A percentile compares a stretch with the other conserved stretches of the same genome.
These are phyloP conservation scores for Bretschneidera sinensis DNA, from an alignment of 345 rosid genomes.

Conservation along the genomic window DNA sequence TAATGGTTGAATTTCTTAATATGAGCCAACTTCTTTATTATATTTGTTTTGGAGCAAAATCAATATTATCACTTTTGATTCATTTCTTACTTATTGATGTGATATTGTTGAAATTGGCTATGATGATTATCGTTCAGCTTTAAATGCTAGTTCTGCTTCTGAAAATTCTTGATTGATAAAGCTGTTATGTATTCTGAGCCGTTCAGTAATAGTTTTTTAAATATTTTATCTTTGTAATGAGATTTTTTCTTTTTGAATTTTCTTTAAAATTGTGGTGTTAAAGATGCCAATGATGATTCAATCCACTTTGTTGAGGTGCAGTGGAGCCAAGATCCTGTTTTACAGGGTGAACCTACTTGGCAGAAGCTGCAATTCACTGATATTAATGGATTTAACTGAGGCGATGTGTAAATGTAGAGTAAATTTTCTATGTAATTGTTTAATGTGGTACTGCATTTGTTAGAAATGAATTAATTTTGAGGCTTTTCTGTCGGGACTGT, in stretches of 20 bases:
- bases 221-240: no score
- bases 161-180: conserved; percentile 86
- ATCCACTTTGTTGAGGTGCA: no score
- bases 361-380: no score
- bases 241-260: no score
- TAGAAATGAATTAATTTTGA: background rate
- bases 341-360: no score
- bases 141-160: conserved; percentile 96
- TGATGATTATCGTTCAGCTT: conserved; percentile 60
- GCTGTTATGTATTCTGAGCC: conserved; percentile 69
- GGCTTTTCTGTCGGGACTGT: background rate
- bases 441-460: background rate
- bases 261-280: no score
- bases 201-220: no score
- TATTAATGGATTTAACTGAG: conserved; percentile 47
- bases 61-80: background rate
- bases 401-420: background rate
- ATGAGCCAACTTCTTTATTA: conserved; percentile 39
- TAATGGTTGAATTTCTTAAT: conserved; percentile 80
- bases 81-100: background rate
- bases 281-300: no score
- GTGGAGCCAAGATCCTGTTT: no score
- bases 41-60: background rate
- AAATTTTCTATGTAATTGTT: no score
- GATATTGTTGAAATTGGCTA: conserved; percentile 17